A percentile compares a stretch with the other conserved stretches of the same genome.
Evolutionary conservation across 148 eudicot genomes (phyloP).

Genomic region (Vaccinium myrtillus): DNA sequence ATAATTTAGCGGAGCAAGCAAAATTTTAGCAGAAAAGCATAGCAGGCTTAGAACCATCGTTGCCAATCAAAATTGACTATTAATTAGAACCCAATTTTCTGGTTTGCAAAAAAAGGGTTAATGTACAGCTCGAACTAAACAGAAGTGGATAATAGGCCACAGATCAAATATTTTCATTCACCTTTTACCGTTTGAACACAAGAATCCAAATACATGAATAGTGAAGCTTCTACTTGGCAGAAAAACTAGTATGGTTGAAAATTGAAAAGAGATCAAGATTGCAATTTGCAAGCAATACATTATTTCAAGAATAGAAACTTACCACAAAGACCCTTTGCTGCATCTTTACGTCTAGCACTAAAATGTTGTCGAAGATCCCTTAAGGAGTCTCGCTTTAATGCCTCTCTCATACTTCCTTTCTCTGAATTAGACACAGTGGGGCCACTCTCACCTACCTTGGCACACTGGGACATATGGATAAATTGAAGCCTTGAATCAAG

Average conservation of each 20-base stretch:
- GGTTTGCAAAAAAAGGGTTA: not conserved
- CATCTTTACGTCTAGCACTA: not conserved
- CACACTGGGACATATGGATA: not conserved
- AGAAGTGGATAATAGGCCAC: not conserved
- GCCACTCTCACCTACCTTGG: too few relatives aligned
- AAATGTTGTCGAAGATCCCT: not conserved
- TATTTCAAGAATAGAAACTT: not conserved
- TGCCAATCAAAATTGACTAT: not conserved
- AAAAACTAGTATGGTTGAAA: not conserved
- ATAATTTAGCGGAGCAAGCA: not conserved
- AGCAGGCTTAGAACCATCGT: not conserved
- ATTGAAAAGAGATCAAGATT: not conserved
- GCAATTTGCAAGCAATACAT: not conserved
- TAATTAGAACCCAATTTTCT: not conserved
- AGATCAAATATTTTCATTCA: not conserved
- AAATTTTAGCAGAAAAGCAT: not conserved
- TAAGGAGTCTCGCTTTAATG: too few relatives aligned
- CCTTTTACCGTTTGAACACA: not conserved
- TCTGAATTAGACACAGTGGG: too few relatives aligned
- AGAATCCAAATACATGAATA: not conserved
- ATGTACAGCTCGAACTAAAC: not conserved
- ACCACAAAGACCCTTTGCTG: not conserved
- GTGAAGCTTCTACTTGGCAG: not conserved
- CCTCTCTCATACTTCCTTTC: too few relatives aligned
- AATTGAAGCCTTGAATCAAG: not conserved